These are phyloP conservation scores for Acacia acuminata DNA, from an alignment of 306 rosid species.

Conservation along the genomic window DNA sequence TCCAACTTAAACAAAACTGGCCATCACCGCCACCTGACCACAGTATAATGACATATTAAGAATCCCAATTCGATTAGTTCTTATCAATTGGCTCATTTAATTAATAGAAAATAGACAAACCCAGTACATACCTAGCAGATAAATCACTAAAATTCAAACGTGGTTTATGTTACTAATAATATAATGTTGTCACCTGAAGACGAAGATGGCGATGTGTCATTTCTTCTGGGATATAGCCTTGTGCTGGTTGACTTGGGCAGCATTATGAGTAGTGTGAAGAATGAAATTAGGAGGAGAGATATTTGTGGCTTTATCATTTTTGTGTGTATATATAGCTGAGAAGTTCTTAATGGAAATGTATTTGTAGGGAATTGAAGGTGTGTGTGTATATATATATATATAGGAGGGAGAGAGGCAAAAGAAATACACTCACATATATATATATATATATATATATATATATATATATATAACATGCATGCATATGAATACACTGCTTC, in stretches of 20 bases:
- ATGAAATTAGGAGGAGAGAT: background rate
- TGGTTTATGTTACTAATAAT: too few relatives aligned
- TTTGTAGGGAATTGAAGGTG: background rate
- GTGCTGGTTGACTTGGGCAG: background rate
- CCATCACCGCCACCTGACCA: background rate
- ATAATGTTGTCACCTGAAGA: background rate
- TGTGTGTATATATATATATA: background rate
- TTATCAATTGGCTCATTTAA: too few relatives aligned
- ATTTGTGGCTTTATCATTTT: background rate
- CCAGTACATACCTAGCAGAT: too few relatives aligned
- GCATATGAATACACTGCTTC: conserved; percentile 6
- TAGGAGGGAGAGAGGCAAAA: background rate
- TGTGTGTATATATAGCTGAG: background rate
- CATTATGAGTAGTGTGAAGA: background rate
- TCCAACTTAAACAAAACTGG: conserved; percentile 56
- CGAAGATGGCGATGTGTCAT: background rate
- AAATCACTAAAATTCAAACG: background rate
- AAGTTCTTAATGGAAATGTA: background rate
- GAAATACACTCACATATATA: too few relatives aligned
- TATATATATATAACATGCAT: background rate
- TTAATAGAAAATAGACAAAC: too few relatives aligned
- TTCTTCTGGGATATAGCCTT: background rate
- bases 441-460: too few relatives aligned
- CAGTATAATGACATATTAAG: background rate
- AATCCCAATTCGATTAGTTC: background rate